phyloP scores from a whole-genome alignment of 345 rosid species.

The Ailanthus altissimus region DNA sequence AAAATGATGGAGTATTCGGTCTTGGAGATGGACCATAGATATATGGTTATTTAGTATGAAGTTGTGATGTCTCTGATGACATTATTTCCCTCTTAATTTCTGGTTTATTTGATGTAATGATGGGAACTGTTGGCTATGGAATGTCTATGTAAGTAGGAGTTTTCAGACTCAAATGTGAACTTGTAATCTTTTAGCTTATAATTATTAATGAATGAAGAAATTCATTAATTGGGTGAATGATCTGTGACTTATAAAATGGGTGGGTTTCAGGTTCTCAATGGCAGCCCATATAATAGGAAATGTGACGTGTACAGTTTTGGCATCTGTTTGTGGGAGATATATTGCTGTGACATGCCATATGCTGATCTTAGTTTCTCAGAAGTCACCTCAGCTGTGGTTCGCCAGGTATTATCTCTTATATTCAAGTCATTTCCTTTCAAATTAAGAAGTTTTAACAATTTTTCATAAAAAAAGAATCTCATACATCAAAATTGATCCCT shows the following conservation, averaged over 20 bases:
- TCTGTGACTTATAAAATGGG: constrained; percentile 19
- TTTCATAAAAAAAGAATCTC: background rate
- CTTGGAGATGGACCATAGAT: background rate
- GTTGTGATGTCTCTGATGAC: background rate
- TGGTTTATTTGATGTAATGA: background rate
- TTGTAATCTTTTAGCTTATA: background rate
- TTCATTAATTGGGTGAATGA: constrained; percentile 10
- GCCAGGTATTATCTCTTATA: constrained; percentile 55
- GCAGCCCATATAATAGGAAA: constrained; percentile 91
- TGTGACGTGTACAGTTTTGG: constrained; percentile 98
- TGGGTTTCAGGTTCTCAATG: constrained; percentile 84
- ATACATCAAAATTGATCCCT: background rate
- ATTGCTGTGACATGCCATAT: constrained; percentile 99
- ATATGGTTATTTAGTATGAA: background rate
- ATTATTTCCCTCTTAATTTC: background rate
- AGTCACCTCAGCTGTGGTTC: constrained; percentile 95
- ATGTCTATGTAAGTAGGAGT: background rate
- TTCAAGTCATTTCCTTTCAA: background rate
- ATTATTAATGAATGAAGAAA: background rate
- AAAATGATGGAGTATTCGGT: background rate
- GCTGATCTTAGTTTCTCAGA: constrained; percentile 94
- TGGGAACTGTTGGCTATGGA: constrained; percentile 3
- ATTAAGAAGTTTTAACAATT: background rate
- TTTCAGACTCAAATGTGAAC: background rate
- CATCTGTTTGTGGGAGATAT: constrained; percentile 96